Base-by-base conservation (phyloP, 2,329 filamentous ascomycete genomes). In the Nakataea oryzae region DNA sequence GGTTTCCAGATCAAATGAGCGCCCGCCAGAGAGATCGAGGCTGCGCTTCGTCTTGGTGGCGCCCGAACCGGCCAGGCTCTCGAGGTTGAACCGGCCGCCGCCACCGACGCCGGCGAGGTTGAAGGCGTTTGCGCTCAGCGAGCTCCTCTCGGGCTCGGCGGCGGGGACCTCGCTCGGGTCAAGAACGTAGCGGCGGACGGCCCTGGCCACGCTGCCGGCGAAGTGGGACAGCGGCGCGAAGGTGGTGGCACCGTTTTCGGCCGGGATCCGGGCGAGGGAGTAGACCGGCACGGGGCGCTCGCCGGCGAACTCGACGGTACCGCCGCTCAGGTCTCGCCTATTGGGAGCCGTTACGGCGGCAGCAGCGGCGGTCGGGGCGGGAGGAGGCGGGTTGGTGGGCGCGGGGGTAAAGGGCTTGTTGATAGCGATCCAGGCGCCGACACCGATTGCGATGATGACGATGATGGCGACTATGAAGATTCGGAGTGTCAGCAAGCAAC, bases 351-450 rank as follows among this genome's bases (percentile, higher is more conserved):
- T 65, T 71, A 32, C 69, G 59, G 67, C 68, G 64, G 70, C 65
- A 63, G 72, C 74, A 65, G 81, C 72, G 64, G 80, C 71, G 30
- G 76, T 72, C 64, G 29, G 68, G 29, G 71, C 55, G 59, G 63
- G 63, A 65, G 67, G 63, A 50, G 63, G 62, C 65, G 21, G 70
- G 69, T 71, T 72, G 67, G 72, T 74, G 61, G 66, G 70, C 61
- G 64, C 67, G 61, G 69, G 68, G 62, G 64, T 71, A 34, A 66
- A 69, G 59, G 67, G 69, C 64, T 70, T 66, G 64, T 72, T 75
- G 65, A 81, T 72, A 64, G 80, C 72, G 64, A 82, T 68, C 67
- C 80, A 82, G 60, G 80, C 74, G 61, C 80, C 76, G 11, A 85
- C 78, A 58, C 79, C 72, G 61, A 82, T 76, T 55, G 79, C 78